A percentile compares a stretch with the other conserved stretches of the same genome.
Evolutionary conservation across 1,284 basidiomycete species (phyloP).

Genomic region (Tilletia indica): DNA sequence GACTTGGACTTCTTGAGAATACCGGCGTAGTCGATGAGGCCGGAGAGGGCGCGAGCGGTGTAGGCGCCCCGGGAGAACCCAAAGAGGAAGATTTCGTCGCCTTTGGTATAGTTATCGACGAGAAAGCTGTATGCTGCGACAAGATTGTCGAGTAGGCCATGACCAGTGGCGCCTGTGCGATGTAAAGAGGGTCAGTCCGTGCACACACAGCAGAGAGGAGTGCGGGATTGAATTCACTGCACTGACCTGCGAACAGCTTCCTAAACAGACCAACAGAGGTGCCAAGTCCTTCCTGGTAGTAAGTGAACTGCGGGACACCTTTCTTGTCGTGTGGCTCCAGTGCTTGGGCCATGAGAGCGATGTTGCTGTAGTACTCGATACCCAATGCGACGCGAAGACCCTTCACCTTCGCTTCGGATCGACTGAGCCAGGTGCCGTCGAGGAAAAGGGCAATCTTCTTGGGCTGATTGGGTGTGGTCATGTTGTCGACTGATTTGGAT

Average conservation of each 20-base stretch:
- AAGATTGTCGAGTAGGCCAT: conserved; percentile 15
- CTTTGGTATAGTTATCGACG: conserved; percentile 12
- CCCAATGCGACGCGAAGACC: conserved; percentile 17
- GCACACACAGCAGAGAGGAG: too few relatives aligned
- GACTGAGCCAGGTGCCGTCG: conserved; percentile 38
- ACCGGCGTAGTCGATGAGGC: conserved; percentile 60
- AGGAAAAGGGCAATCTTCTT: conserved; percentile 33
- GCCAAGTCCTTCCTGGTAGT: conserved; percentile 41
- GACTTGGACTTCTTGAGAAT: conserved; percentile 9
- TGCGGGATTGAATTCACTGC: too few relatives aligned
- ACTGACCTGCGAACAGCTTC: conserved; percentile 30
- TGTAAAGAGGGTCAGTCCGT: too few relatives aligned
- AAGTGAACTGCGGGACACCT: conserved; percentile 26
- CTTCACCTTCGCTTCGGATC: conserved; percentile 30
- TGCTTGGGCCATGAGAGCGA: conserved; percentile 36
- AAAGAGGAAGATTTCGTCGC: conserved; percentile 20
- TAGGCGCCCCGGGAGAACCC: conserved; percentile 19
- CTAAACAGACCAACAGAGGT: conserved; percentile 23
- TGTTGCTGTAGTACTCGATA: conserved; percentile 30
- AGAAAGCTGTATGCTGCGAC: conserved; percentile 9
- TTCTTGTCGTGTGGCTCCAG: conserved; percentile 24
- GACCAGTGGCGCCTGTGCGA: conserved; percentile 20
- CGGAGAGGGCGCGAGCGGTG: conserved; percentile 57
- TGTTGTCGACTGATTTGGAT: too few relatives aligned
- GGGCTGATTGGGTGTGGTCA: neutral